phyloP scores from a whole-genome alignment of 805 yeast genomes.

The Millerozyma miso region DNA sequence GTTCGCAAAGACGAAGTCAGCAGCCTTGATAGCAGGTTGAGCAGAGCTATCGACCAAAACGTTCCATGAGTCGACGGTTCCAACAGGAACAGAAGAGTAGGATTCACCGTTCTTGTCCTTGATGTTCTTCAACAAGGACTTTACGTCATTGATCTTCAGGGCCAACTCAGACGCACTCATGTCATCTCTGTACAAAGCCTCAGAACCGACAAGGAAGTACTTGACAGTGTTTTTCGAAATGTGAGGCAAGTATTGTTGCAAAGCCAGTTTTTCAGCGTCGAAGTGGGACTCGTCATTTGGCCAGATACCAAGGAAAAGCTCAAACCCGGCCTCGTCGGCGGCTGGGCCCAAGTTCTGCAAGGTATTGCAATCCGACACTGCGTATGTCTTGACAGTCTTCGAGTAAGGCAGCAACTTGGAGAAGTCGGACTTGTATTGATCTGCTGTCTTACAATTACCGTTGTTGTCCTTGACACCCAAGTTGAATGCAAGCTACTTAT shows the following conservation, averaged over 20 bases:
- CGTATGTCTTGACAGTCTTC: constrained; percentile 73
- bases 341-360: constrained; percentile 82
- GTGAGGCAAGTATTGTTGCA: constrained; percentile 64
- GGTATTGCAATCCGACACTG: constrained; percentile 93
- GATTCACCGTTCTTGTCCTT: constrained; percentile 79
- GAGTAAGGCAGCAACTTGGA: constrained; percentile 55
- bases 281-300: constrained; percentile 84
- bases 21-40: constrained; percentile 65
- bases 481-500: constrained; percentile 64
- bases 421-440: constrained; percentile 70
- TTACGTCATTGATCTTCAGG: constrained; percentile 57
- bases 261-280: constrained; percentile 68
- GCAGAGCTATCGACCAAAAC: constrained; percentile 76
- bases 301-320: constrained; percentile 84
- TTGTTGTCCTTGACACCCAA: constrained; percentile 75
- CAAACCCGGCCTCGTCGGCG: constrained; percentile 72
- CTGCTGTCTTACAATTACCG: constrained; percentile 71
- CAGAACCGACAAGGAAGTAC: constrained; percentile 89
- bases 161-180: constrained; percentile 74
- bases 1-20: constrained; percentile 86
- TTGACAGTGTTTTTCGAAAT: constrained; percentile 66
- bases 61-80: constrained; percentile 97
- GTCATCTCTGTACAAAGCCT: constrained; percentile 90
- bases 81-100: constrained; percentile 69
- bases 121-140: constrained; percentile 54